phyloP scores from a whole-genome alignment of 257 asterid species.

The Nicotiana benthamiana region DNA sequence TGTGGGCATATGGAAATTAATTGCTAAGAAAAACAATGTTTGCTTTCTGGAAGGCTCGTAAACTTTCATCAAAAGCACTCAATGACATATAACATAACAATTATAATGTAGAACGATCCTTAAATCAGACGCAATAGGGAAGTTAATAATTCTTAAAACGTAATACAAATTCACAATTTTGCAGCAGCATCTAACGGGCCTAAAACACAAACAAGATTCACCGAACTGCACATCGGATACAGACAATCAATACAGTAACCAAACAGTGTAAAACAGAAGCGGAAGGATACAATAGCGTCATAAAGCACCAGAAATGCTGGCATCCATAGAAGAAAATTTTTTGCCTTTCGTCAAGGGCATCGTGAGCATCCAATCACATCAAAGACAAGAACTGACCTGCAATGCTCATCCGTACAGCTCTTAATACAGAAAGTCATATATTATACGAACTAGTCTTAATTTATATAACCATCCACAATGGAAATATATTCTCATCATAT shows the following conservation, averaged over 20 bases:
- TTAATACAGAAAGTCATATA: too few relatives aligned
- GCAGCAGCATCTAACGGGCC: background rate
- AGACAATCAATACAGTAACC: background rate
- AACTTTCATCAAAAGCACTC: too few relatives aligned
- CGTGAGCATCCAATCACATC: too few relatives aligned
- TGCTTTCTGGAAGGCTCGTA: too few relatives aligned
- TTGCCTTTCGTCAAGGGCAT: background rate
- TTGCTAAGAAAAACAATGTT: too few relatives aligned
- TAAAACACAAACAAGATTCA: background rate
- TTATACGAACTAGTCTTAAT: too few relatives aligned
- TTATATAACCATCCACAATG: background rate
- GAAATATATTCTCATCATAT: background rate
- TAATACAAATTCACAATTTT: too few relatives aligned
- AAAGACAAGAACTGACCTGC: background rate
- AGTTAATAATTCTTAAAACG: too few relatives aligned
- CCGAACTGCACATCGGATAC: background rate
- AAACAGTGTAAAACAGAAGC: background rate
- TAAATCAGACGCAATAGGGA: too few relatives aligned
- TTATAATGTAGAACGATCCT: too few relatives aligned
- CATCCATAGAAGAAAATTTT: background rate
- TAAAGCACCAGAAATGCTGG: background rate
- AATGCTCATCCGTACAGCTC: background rate
- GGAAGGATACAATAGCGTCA: background rate
- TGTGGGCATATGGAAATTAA: too few relatives aligned
- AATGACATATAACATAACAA: too few relatives aligned